These are phyloP conservation scores for Xylogone sp. DNA, from an alignment of 2,329 filamentous ascomycete species.

Conservation along the genomic window DNA sequence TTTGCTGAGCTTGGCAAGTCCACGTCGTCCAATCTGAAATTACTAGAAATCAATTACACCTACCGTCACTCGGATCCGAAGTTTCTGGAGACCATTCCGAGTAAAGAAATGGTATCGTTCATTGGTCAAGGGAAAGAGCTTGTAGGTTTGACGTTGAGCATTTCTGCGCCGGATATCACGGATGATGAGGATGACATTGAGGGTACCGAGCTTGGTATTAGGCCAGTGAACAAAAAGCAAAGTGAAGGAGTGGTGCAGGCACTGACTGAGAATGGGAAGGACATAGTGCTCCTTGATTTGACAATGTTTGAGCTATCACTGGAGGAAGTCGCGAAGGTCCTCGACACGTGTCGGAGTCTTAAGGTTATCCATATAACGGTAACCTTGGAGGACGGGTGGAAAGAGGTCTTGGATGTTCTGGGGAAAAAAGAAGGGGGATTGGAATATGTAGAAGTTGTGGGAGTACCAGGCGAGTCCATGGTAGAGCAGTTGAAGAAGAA, in stretches of 20 bases:
- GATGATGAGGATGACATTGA: constrained; percentile 21
- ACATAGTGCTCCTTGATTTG: constrained; percentile 26
- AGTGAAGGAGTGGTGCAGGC: constrained; percentile 10
- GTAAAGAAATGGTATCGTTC: constrained; percentile 11
- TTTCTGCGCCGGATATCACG: constrained; percentile 13
- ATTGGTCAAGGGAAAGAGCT: constrained; percentile 7
- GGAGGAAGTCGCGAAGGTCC: constrained; percentile 29
- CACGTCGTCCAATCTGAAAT: constrained; percentile 30
- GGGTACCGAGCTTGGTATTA: constrained; percentile 17
- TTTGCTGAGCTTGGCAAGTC: constrained; percentile 26
- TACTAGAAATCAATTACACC: constrained; percentile 43
- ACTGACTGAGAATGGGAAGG: constrained; percentile 18
- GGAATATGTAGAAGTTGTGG: constrained; percentile 22
- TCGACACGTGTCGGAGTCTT: constrained; percentile 32
- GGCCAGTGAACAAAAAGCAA: constrained; percentile 6
- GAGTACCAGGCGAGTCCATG: constrained; percentile 14
- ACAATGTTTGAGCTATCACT: constrained; percentile 37
- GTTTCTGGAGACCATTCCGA: constrained; percentile 12
- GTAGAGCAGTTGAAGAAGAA: constrained; percentile 16
- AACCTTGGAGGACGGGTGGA: constrained; percentile 26
- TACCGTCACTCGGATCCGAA: constrained; percentile 34
- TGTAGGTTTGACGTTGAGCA: constrained; percentile 14
- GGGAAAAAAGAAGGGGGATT: constrained; percentile 8
- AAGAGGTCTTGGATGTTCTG: constrained; percentile 12
- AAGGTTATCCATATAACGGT: constrained; percentile 35